Evolutionary conservation across 2,329 filamentous ascomycete species (phyloP).

Genomic region (Bipolaris zeicola): DNA sequence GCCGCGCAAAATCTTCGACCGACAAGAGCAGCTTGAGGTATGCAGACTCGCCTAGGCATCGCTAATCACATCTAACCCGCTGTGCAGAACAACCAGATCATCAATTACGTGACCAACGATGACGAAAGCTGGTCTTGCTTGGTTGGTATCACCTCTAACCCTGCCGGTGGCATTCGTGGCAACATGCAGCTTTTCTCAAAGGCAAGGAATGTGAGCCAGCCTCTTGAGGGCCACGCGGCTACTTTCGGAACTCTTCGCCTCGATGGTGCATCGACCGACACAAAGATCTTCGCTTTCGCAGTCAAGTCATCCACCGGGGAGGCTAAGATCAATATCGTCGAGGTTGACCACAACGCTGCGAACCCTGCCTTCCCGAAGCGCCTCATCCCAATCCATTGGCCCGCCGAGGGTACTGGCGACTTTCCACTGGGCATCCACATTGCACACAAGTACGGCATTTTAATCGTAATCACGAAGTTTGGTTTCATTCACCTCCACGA

Average conservation of each 20-base stretch:
- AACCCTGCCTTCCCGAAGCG: constrained; percentile 94
- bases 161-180: constrained; percentile 90
- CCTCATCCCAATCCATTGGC: constrained; percentile 97
- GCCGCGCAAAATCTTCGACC: constrained; percentile 85
- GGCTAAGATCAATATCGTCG: constrained; percentile 95
- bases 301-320: constrained; percentile 81
- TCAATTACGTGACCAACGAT: constrained; percentile 96
- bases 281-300: constrained; percentile 95
- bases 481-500: constrained; percentile 99
- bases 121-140: constrained; percentile 99
- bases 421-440: constrained; percentile 98
- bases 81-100: constrained; percentile 88
- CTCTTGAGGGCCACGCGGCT: constrained; percentile 95
- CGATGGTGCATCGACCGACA: constrained; percentile 86
- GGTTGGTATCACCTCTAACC: constrained; percentile 92
- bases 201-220: constrained; percentile 94
- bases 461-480: constrained; percentile 98
- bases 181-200: constrained; percentile 97
- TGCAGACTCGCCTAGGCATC: constrained; percentile 42
- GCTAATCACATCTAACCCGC: constrained; percentile 17
- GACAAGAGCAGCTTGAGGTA: constrained; percentile 86
- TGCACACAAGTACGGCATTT: constrained; percentile 92
- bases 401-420: constrained; percentile 90
- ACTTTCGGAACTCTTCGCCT: constrained; percentile 88
- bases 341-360: constrained; percentile 89